A percentile compares a stretch with the other conserved stretches of the same genome.
Evolutionary conservation across 2,329 filamentous ascomycete genomes (phyloP).

Genomic region (Pseudogymnoascus sp.): DNA sequence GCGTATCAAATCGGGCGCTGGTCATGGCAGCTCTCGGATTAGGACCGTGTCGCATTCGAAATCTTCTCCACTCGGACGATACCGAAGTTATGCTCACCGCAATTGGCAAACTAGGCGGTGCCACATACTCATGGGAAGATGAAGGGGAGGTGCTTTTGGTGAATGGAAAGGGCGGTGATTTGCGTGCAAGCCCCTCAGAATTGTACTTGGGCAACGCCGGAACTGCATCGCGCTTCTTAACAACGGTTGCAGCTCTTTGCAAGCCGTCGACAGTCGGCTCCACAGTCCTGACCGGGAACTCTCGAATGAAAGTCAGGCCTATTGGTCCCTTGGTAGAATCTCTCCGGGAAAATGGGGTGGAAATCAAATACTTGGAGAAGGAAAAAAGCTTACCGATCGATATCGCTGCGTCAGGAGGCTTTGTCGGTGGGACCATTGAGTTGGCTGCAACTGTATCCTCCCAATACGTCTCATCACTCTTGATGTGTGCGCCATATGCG

Average conservation of each 20-base stretch:
- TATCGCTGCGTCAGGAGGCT: conserved; percentile 74
- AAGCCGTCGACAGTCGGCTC: conserved; percentile 55
- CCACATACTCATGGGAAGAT: conserved; percentile 88
- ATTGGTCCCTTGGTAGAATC: conserved; percentile 92
- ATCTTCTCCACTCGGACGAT: conserved; percentile 91
- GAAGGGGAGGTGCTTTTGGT: conserved; percentile 87
- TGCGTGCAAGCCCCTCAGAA: conserved; percentile 67
- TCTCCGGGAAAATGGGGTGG: conserved; percentile 77
- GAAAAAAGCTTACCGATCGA: conserved; percentile 77
- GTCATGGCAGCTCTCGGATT: conserved; percentile 86
- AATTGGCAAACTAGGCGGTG: conserved; percentile 75
- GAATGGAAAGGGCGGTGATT: conserved; percentile 78
- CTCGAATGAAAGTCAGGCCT: conserved; percentile 90
- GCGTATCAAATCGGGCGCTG: conserved; percentile 90
- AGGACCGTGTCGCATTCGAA: conserved; percentile 81
- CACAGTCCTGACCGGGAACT: conserved; percentile 85
- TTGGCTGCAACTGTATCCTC: conserved; percentile 93
- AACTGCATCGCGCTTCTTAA: conserved; percentile 90
- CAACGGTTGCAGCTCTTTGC: conserved; percentile 82
- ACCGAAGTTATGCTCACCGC: conserved; percentile 96
- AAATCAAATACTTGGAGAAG: conserved; percentile 76
- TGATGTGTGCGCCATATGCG: conserved; percentile 96
- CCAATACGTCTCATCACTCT: conserved; percentile 95
- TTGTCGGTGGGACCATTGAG: conserved; percentile 81
- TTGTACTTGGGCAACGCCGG: conserved; percentile 95